phyloP scores from a whole-genome alignment of 73 alveolate species.

The Symbiodinium pilosum region DNA sequence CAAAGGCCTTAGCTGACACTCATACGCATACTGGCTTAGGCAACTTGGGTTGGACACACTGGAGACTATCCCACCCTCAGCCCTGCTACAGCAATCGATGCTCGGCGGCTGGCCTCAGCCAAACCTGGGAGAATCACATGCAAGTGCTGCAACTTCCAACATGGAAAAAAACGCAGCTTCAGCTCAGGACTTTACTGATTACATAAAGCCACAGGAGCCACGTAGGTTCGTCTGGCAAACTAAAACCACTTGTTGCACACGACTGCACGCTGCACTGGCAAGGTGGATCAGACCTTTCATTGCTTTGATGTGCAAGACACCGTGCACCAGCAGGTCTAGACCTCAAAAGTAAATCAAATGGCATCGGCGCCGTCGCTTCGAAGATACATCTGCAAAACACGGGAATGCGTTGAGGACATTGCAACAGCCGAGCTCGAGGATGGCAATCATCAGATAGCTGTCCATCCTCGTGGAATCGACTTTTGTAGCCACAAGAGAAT shows the following conservation, averaged over 20 bases:
- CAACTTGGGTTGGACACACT: no score
- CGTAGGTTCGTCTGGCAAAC: constrained; percentile 37
- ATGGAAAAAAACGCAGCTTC: not conserved
- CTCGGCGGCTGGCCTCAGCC: constrained; percentile 32
- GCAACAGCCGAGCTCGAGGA: constrained; percentile 71
- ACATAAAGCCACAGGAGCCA: constrained; percentile 86
- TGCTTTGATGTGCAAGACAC: constrained; percentile 40
- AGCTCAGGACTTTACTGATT: not conserved
- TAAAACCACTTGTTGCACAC: not conserved
- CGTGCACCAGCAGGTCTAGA: constrained; percentile 65
- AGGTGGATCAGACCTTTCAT: not conserved
- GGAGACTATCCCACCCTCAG: no score
- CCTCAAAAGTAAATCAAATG: not conserved
- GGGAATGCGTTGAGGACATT: not conserved
- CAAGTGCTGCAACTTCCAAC: not conserved
- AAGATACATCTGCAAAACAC: not conserved
- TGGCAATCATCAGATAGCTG: constrained; percentile 88
- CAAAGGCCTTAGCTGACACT: constrained; percentile 32
- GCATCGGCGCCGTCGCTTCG: not conserved
- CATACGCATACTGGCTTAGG: no score
- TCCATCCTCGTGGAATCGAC: constrained; percentile 26
- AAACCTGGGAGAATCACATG: constrained; percentile 21
- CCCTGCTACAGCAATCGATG: not conserved
- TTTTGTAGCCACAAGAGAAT: not conserved
- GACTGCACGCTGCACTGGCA: not conserved